Percentiles rank a stretch among this genome's conserved stretches.
Conservation (phyloP, 2,329 filamentous ascomycete species). For the Stachybotrys chartarum region DNA sequence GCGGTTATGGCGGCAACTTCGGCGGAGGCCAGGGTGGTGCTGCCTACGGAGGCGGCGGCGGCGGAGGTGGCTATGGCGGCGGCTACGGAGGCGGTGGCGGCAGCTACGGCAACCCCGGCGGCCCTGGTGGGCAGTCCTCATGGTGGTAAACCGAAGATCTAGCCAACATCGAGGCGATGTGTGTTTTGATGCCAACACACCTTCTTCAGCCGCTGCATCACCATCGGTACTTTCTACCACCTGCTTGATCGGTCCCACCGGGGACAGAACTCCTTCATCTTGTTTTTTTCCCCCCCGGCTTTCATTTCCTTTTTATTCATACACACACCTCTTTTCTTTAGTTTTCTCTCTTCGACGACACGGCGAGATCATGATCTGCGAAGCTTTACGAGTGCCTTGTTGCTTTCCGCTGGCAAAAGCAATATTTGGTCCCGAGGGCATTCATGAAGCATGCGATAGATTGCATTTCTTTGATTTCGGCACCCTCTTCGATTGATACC, state of each 20-base stretch:
- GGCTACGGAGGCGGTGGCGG: constrained; percentile 37
- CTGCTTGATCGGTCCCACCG: too few species aligned
- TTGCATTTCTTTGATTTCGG: constrained; percentile 37
- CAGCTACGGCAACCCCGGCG: constrained; percentile 62
- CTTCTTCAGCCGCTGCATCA: constrained; percentile 7
- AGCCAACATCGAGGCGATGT: constrained; percentile 6
- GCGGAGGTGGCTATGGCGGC: constrained; percentile 32
- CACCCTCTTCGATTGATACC: constrained; percentile 36
- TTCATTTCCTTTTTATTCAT: constrained; percentile 13
- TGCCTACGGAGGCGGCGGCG: constrained; percentile 31
- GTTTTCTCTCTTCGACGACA: constrained; percentile 19
- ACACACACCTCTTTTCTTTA: constrained; percentile 21
- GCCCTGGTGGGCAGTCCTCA: constrained; percentile 56
- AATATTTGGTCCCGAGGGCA: constrained; percentile 28
- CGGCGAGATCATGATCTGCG: constrained; percentile 35
- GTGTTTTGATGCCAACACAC: constrained; percentile 13
- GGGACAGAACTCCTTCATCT: neutral
- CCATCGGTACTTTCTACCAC: neutral
- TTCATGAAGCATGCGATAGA: constrained; percentile 37
- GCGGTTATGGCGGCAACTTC: constrained; percentile 37
- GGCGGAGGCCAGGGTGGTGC: constrained; percentile 31
- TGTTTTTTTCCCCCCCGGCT: constrained; percentile 12
- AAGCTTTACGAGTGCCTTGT: constrained; percentile 25
- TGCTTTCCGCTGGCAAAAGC: constrained; percentile 21
- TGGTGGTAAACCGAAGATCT: constrained; percentile 52